Conservation (phyloP, 2,329 filamentous ascomycete genomes). For the Atkinsonella texensis region DNA sequence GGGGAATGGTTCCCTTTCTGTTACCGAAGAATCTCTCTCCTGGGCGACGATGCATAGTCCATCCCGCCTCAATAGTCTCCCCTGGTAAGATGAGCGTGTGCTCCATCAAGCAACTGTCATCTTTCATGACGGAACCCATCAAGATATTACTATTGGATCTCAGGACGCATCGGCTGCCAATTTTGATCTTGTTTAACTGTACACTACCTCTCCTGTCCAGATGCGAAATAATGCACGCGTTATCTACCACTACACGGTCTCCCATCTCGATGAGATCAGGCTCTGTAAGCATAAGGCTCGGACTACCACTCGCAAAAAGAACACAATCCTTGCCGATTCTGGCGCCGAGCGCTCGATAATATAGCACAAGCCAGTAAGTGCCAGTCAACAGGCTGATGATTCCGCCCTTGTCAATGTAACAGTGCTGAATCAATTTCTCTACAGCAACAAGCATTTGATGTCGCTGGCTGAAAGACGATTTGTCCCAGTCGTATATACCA, state of each 20-base stretch:
- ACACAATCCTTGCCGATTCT: slow-evolving; percentile 42
- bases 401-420: slow-evolving; percentile 34
- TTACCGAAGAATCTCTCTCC: slow-evolving; percentile 13
- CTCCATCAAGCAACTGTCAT: slow-evolving; percentile 35
- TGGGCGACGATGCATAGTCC: slow-evolving; percentile 44
- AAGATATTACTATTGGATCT: slow-evolving; percentile 38
- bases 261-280: slow-evolving; percentile 43
- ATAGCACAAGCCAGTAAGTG: slow-evolving; percentile 37
- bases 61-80: slow-evolving; percentile 37
- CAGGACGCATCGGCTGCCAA: slow-evolving; percentile 41
- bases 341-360: slow-evolving; percentile 41
- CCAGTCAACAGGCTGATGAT: slow-evolving; percentile 41
- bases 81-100: slow-evolving; percentile 46
- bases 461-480: slow-evolving; percentile 43
- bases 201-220: slow-evolving; percentile 46
- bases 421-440: slow-evolving; percentile 36
- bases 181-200: slow-evolving; percentile 36
- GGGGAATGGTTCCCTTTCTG: background rate
- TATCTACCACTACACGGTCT: slow-evolving; percentile 40
- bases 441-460: slow-evolving; percentile 43
- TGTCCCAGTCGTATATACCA: slow-evolving; percentile 46
- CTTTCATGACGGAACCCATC: slow-evolving; percentile 38
- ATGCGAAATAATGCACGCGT: slow-evolving; percentile 42
- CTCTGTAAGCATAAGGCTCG: slow-evolving; percentile 43
- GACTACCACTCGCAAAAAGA: slow-evolving; percentile 39